Conservation (phyloP, 345 rosid genomes). For the Citrus maxima region DNA sequence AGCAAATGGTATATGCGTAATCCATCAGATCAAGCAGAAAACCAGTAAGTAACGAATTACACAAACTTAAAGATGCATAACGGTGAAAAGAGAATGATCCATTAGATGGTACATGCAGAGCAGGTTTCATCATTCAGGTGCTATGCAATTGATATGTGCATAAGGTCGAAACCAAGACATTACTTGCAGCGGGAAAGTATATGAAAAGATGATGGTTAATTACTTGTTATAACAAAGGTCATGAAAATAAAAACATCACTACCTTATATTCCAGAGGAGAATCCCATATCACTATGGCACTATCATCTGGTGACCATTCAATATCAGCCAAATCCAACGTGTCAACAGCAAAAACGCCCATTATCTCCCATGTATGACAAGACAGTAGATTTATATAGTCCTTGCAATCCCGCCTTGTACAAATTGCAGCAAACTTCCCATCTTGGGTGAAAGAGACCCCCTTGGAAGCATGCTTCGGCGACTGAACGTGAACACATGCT, state of each 20-base stretch:
- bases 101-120: not conserved
- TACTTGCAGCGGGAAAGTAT: not conserved
- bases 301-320: slow-evolving; percentile 96
- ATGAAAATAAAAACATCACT: not conserved
- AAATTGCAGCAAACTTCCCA: slow-evolving; percentile 85
- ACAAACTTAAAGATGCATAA: not conserved
- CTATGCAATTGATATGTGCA: not conserved
- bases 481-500: slow-evolving; percentile 93
- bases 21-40: not conserved
- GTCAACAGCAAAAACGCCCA: slow-evolving; percentile 89
- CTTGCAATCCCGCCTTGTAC: slow-evolving; percentile 93
- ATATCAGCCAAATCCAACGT: slow-evolving; percentile 89
- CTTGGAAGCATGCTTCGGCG: slow-evolving; percentile 92
- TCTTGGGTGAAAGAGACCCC: slow-evolving; percentile 81
- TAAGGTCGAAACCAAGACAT: not conserved
- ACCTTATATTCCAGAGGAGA: slow-evolving; percentile 92
- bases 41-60: not conserved
- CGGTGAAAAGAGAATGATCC: not conserved
- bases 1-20: not conserved
- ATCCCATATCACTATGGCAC: slow-evolving; percentile 84
- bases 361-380: slow-evolving; percentile 90
- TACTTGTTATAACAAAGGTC: not conserved
- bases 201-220: not conserved
- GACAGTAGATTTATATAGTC: slow-evolving; percentile 85
- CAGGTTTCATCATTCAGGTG: not conserved